Conservation (phyloP, 176 grass and related monocot species). For the Cocos nucifera region DNA sequence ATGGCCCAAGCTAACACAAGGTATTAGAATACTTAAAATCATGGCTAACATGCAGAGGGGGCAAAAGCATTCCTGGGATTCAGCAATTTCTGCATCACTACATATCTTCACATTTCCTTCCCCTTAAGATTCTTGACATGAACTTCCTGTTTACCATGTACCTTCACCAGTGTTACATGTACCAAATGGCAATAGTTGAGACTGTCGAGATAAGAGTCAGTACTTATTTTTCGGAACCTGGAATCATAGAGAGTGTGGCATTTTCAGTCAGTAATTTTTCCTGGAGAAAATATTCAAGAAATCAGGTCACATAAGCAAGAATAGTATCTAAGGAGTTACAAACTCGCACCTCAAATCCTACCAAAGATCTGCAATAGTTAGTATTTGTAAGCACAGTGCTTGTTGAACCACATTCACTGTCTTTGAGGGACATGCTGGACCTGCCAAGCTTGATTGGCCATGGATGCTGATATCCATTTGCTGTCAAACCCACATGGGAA, state of each 20-base stretch:
- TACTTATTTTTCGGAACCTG: slow-evolving; percentile 4
- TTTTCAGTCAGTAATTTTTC: not conserved
- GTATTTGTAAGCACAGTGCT: slow-evolving; percentile 69
- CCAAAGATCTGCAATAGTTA: slow-evolving; percentile 38
- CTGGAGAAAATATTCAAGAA: no score
- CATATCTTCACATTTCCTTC: no score
- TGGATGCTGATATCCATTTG: slow-evolving; percentile 36
- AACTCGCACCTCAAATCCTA: slow-evolving; percentile 51
- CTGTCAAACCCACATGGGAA: slow-evolving; percentile 43
- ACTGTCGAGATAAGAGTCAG: not conserved
- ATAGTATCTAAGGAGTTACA: no score
- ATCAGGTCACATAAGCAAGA: no score
- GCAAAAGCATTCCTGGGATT: no score
- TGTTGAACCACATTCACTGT: slow-evolving; percentile 82
- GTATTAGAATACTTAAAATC: not conserved
- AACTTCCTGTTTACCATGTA: no score
- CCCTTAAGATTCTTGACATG: no score
- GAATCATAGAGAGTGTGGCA: not conserved
- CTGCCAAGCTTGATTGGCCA: slow-evolving; percentile 61
- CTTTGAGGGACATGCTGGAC: slow-evolving; percentile 58
- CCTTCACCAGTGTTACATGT: no score
- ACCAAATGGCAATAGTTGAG: not conserved
- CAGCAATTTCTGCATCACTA: no score
- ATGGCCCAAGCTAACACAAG: not conserved
- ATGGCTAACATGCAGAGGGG: no score